Percentiles rank a stretch among this genome's conserved stretches.
phyloP scores from a whole-genome alignment of 371 early-diverging fungal species.

The Mucor irregularis region DNA sequence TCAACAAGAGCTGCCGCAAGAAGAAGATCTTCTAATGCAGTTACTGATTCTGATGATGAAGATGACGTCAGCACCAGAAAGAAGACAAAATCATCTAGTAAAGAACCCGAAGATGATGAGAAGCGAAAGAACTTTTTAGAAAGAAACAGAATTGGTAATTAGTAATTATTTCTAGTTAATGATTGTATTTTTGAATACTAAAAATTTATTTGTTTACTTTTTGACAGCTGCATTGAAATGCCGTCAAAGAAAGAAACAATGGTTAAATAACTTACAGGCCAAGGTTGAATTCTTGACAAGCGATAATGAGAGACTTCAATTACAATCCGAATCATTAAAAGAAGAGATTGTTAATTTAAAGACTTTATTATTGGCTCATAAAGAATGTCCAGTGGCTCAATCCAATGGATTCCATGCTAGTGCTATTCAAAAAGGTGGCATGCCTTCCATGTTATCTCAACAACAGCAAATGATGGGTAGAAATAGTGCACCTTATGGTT shows the following conservation, averaged over 20 bases:
- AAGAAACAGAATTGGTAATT: conserved; percentile 77
- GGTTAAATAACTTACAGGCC: conserved; percentile 75
- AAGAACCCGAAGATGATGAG: conserved; percentile 53
- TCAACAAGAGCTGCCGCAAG: conserved; percentile 17
- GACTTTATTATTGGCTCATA: conserved; percentile 74
- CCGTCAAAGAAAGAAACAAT: conserved; percentile 88
- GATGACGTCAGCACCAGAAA: conserved; percentile 3
- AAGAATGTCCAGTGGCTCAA: conserved; percentile 75
- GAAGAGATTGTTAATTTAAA: conserved; percentile 77
- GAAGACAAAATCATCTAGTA: conserved; percentile 21
- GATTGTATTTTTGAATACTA: neutral
- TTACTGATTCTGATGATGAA: conserved; percentile 7
- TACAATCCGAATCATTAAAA: conserved; percentile 64
- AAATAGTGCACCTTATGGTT: neutral
- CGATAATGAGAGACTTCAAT: conserved; percentile 74
- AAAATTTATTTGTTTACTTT: conserved; percentile 5
- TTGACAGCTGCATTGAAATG: conserved; percentile 82
- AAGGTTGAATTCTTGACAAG: conserved; percentile 72
- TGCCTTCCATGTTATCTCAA: conserved; percentile 20
- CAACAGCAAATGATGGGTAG: conserved; percentile 16
- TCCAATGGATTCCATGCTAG: conserved; percentile 56
- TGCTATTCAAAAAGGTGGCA: conserved; percentile 27
- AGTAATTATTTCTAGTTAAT: neutral
- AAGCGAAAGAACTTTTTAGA: conserved; percentile 82
- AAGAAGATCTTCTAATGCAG: conserved; percentile 11